Evolutionary conservation across 257 asterid species (phyloP).

Genomic region (Coffea eugenioides): DNA sequence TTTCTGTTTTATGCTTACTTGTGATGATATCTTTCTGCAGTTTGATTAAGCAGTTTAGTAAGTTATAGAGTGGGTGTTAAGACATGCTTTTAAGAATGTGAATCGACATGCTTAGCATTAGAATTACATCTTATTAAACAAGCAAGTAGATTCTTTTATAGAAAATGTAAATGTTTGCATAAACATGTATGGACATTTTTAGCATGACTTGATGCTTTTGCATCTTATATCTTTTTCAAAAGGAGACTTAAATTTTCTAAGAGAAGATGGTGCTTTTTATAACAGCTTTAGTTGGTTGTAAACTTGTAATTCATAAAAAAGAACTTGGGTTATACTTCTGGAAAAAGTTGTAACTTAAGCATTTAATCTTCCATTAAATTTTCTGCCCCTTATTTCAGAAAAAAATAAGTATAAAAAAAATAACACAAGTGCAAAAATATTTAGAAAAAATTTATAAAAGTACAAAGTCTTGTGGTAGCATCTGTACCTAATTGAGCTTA

Average conservation of each 20-base stretch:
- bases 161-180: not conserved
- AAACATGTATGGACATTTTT: not conserved
- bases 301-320: not conserved
- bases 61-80: not conserved
- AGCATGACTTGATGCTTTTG: not conserved
- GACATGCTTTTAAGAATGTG: not conserved
- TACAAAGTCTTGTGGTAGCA: not conserved
- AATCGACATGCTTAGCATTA: not conserved
- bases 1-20: not conserved
- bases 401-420: not conserved
- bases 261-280: not conserved
- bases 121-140: not conserved
- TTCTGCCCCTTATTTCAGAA: not conserved
- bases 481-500: not conserved
- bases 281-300: too few relatives aligned
- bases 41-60: not conserved
- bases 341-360: not conserved
- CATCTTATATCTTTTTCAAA: not conserved
- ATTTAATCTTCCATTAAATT: not conserved
- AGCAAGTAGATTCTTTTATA: not conserved
- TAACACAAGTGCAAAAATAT: not conserved
- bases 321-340: not conserved
- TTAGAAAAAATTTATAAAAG: not conserved
- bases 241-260: not conserved
- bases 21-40: not conserved